Conservation (phyloP, 1,139 yeast genomes). For the Taiozyma sp. region DNA sequence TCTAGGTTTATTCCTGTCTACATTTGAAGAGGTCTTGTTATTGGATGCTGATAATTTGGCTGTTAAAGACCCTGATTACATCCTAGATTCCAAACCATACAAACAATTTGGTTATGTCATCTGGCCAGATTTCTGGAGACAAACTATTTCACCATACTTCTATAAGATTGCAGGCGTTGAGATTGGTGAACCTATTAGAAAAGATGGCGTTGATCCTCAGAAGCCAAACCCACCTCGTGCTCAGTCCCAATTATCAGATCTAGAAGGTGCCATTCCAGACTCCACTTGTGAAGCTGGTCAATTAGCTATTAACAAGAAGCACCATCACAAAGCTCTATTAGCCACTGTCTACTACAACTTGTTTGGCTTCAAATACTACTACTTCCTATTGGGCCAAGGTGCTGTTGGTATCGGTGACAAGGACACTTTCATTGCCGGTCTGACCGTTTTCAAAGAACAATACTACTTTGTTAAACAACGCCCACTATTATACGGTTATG, state of each 20-base stretch:
- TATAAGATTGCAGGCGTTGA: slow-evolving; percentile 44
- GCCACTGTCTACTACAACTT: slow-evolving; percentile 53
- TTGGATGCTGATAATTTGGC: slow-evolving; percentile 59
- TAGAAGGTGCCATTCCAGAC: slow-evolving; percentile 53
- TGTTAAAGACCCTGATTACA: slow-evolving; percentile 44
- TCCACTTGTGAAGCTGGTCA: slow-evolving; percentile 62
- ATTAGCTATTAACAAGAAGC: slow-evolving; percentile 44
- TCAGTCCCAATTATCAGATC: slow-evolving; percentile 43
- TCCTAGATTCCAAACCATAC: slow-evolving; percentile 33
- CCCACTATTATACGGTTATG: slow-evolving; percentile 37
- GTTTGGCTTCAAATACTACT: slow-evolving; percentile 51
- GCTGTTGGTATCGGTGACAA: slow-evolving; percentile 63
- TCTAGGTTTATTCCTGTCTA: slow-evolving; percentile 49
- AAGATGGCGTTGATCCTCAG: slow-evolving; percentile 29
- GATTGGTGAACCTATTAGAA: slow-evolving; percentile 25
- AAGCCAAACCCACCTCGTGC: slow-evolving; percentile 21
- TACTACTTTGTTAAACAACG: slow-evolving; percentile 47
- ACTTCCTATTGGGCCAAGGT: slow-evolving; percentile 50
- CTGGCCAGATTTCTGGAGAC: slow-evolving; percentile 70
- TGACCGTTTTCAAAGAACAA: slow-evolving; percentile 44
- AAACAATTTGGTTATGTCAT: slow-evolving; percentile 28
- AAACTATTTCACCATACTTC: slow-evolving; percentile 53
- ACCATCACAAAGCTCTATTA: slow-evolving; percentile 45
- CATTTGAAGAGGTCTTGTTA: slow-evolving; percentile 52
- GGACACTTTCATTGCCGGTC: slow-evolving; percentile 60